phyloP scores from a whole-genome alignment of 2,329 filamentous ascomycete species.

The Mollisia scopiformis region DNA sequence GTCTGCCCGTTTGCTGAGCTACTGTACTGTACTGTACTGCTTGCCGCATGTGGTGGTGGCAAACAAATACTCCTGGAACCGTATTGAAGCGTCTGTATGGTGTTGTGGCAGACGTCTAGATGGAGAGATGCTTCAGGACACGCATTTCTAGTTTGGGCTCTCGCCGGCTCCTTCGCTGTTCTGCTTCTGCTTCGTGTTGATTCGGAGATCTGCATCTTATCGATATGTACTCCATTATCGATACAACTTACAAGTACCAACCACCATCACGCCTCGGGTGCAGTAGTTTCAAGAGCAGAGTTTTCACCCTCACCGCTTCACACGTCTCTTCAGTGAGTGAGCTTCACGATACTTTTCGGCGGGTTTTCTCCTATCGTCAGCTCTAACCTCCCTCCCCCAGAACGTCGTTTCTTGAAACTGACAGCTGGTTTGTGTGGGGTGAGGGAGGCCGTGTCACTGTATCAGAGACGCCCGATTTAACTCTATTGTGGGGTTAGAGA shows the following conservation, averaged over 20 bases:
- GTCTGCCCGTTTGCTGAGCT: not conserved
- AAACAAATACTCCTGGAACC: no score
- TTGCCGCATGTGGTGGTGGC: no score
- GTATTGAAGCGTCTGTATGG: no score
- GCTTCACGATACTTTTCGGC: not conserved
- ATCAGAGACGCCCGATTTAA: not conserved
- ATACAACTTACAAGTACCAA: no score
- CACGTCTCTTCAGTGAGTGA: not conserved
- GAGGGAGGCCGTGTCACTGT: not conserved
- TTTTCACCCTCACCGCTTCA: conserved; percentile 11
- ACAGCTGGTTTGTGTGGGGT: not conserved
- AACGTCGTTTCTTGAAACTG: conserved; percentile 5
- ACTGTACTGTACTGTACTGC: no score
- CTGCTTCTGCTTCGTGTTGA: not conserved
- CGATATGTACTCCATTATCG: not conserved
- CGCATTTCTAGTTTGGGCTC: not conserved
- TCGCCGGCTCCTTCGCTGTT: no score
- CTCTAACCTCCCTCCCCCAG: no score
- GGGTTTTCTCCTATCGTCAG: not conserved
- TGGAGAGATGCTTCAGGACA: not conserved
- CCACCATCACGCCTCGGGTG: not conserved
- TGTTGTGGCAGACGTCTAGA: no score
- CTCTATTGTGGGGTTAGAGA: not conserved
- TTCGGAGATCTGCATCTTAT: not conserved
- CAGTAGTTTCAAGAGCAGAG: conserved; percentile 15